Evolutionary conservation across 176 grass and related monocot species (phyloP), one percentile per base, ranked within the genome.

Genomic region (Eleusine indica): DNA sequence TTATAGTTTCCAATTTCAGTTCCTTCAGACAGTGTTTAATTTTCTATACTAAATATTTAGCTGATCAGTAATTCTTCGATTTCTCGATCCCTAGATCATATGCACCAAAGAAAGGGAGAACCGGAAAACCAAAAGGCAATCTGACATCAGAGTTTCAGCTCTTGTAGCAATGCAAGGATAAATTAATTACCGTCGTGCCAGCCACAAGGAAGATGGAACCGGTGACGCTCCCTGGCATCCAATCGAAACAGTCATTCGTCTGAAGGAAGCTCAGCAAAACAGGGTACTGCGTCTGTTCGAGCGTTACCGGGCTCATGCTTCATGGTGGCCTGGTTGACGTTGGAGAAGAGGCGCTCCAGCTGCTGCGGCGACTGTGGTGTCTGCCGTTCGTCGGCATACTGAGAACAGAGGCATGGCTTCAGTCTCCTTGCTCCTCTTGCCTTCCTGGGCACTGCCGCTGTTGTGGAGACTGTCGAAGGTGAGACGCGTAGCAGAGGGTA

Each of bases 291-390:
- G 1, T 7, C 10, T 6, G 13, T 12, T 52, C 41, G 48, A 25
- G 71, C 9, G 7, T 78, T 47, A 98, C 96, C 92, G 1, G 96
- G 90, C 32, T 98, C 91, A 38, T 91, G 93, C 89, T 95, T 87
- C 96, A 98, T 93, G 79, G 88, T 98, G 19, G 80, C 84, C 85
- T 88, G 80, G 87, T 98, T 98, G 82, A 98, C 76, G 40, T 98
- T 98, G 54, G 96, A 98, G 89, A 95, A 98, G 58, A 98, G 92
- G 70, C 92, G 89, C 58, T 90, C 88, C 49, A 93, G 67, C 75
- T 88, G 81, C 61, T 82, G 78, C 32, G 72, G 37, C 38, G 88
- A 87, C 7, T 88, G 67, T 6, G 82, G 58, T 3, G 92, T 82
- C 42, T 53, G 87, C 76, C 61, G 77, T 71, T 72, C 22, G 39